Conservation (phyloP, 768 basidiomycete species). For the Termitomyces sp. region DNA sequence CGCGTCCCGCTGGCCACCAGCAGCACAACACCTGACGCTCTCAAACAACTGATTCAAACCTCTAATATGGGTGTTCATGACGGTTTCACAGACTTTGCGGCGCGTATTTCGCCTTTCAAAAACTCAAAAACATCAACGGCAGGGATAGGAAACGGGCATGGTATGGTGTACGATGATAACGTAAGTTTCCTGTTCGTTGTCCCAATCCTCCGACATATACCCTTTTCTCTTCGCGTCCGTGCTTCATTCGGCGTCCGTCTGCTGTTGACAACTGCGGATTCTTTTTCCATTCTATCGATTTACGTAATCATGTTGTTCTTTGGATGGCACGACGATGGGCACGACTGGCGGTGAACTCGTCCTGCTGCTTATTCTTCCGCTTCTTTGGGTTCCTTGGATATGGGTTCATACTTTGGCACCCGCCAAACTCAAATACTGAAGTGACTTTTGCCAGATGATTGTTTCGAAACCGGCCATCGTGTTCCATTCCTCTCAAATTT, state of each 20-base stretch:
- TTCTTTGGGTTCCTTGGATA: conserved; percentile 61
- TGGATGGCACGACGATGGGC: conserved; percentile 32
- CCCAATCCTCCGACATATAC: background rate
- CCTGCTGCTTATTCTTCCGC: conserved; percentile 61
- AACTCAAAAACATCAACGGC: conserved; percentile 34
- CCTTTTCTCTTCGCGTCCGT: conserved; percentile 2
- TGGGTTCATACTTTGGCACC: conserved; percentile 43
- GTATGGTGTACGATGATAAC: conserved; percentile 66
- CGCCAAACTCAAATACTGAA: background rate
- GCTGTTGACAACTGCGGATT: conserved; percentile 2
- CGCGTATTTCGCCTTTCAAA: conserved; percentile 42
- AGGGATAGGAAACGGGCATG: conserved; percentile 57
- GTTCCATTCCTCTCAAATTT: conserved; percentile 71
- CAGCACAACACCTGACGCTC: background rate
- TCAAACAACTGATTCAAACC: background rate
- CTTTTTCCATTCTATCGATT: conserved; percentile 13
- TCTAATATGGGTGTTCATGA: conserved; percentile 50
- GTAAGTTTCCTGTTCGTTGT: conserved; percentile 38
- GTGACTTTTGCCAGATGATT: conserved; percentile 59
- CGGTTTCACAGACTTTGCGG: conserved; percentile 45
- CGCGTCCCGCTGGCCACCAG: background rate
- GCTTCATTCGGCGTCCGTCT: background rate
- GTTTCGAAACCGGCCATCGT: conserved; percentile 80
- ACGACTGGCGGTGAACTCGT: conserved; percentile 41
- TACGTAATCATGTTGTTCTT: conserved; percentile 47